phyloP scores from a whole-genome alignment of 768 basidiomycete species.

The Saitozyma podzolica region DNA sequence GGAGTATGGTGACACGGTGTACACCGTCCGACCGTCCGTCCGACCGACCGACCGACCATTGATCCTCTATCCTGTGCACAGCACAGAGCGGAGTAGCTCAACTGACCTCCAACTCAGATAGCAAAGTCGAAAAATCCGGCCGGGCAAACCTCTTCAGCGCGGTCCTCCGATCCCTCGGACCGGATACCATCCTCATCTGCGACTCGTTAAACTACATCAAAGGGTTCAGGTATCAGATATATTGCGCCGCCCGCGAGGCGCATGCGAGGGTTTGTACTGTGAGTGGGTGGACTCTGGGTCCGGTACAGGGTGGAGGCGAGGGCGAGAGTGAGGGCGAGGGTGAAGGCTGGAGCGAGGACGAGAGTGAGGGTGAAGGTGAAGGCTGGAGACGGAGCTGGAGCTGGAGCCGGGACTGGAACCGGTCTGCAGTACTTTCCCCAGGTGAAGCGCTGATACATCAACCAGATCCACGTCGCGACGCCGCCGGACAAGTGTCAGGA shows the following conservation, averaged over 20 bases:
- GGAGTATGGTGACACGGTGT: not conserved
- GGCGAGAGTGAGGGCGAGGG: not conserved
- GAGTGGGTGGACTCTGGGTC: slow-evolving; percentile 31
- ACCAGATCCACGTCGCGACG: slow-evolving; percentile 54
- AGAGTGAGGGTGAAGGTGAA: too few species aligned
- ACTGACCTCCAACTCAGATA: slow-evolving; percentile 57
- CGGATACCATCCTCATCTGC: slow-evolving; percentile 77
- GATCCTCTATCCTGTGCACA: too few species aligned
- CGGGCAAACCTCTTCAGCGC: slow-evolving; percentile 79
- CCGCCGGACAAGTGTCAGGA: slow-evolving; percentile 70
- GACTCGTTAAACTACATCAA: slow-evolving; percentile 97
- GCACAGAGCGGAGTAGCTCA: not conserved
- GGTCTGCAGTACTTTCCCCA: too few species aligned
- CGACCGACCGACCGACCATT: too few species aligned
- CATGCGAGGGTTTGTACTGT: slow-evolving; percentile 86
- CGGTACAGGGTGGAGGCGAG: not conserved
- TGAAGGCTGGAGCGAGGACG: not conserved
- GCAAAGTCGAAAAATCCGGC: slow-evolving; percentile 81
- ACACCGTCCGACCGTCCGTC: too few species aligned
- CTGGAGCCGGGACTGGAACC: too few species aligned
- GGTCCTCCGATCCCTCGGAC: slow-evolving; percentile 69
- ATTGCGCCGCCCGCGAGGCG: slow-evolving; percentile 88
- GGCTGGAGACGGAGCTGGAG: too few species aligned
- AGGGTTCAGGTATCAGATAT: slow-evolving; percentile 96
- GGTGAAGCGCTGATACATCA: slow-evolving; percentile 3